Conservation (phyloP, 208 protist genomes). For the Trypanosoma vivax region DNA sequence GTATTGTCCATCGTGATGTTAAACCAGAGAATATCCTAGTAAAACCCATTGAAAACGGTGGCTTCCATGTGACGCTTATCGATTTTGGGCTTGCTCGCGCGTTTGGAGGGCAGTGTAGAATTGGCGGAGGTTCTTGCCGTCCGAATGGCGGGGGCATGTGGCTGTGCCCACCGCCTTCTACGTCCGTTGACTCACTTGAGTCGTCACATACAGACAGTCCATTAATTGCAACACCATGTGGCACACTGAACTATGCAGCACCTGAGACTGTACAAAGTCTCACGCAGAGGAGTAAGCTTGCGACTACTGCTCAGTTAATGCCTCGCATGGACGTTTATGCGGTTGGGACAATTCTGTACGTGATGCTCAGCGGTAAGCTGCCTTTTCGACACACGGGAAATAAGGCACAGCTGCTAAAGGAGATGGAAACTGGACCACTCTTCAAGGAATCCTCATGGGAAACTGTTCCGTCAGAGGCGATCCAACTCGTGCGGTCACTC, state of each 20-base stretch:
- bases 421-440: constrained; percentile 61
- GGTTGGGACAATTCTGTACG: constrained; percentile 71
- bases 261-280: constrained; percentile 74
- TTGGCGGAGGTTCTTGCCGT: neutral
- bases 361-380: constrained; percentile 71
- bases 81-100: constrained; percentile 77
- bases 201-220: constrained; percentile 54
- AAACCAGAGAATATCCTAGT: constrained; percentile 88
- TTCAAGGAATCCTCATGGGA: constrained; percentile 60
- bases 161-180: constrained; percentile 16
- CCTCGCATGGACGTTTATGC: constrained; percentile 73
- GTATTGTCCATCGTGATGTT: constrained; percentile 82
- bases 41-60: constrained; percentile 16
- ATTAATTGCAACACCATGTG: constrained; percentile 77
- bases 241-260: constrained; percentile 78
- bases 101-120: constrained; percentile 8
- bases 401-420: constrained; percentile 45
- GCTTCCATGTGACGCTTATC: constrained; percentile 59
- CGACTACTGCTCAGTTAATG: constrained; percentile 59
- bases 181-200: constrained; percentile 33
- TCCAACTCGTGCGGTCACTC: constrained; percentile 39
- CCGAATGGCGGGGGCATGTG: neutral
- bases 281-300: constrained; percentile 40
- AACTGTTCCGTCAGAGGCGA: constrained; percentile 41
- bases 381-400: constrained; percentile 66